Conservation (phyloP, 805 yeast species). For the Candida montana region DNA sequence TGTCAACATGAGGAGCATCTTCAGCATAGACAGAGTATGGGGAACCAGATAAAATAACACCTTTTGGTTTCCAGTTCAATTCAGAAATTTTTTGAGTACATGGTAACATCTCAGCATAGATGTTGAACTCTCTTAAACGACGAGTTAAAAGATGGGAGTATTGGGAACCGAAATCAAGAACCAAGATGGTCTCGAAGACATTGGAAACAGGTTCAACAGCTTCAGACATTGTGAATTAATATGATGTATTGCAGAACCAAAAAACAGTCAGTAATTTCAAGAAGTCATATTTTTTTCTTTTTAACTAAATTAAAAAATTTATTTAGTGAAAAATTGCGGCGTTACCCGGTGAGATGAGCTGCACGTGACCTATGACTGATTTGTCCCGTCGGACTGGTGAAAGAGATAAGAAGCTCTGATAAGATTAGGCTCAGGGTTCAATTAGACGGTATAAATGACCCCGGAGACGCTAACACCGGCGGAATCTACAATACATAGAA, state of each 20-base stretch:
- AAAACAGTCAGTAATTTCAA: neutral
- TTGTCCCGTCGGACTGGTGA: neutral
- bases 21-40: conserved; percentile 96
- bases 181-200: conserved; percentile 94
- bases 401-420: neutral
- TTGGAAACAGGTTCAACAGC: conserved; percentile 58
- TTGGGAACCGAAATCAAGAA: conserved; percentile 97
- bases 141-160: conserved; percentile 95
- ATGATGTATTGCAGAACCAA: no score
- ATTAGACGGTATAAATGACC: no score
- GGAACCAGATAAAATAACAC: conserved; percentile 93
- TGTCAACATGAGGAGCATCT: conserved; percentile 97
- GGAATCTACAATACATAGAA: neutral
- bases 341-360: conserved; percentile 9
- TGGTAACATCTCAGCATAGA: conserved; percentile 98
- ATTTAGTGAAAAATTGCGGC: neutral
- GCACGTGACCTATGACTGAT: no score
- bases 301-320: neutral
- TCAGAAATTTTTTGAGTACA: conserved; percentile 97
- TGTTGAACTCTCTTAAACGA: conserved; percentile 95
- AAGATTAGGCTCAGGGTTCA: no score
- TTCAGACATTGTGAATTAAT: conserved; percentile 17
- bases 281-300: neutral
- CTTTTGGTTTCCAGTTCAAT: conserved; percentile 90
- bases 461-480: no score